These are phyloP conservation scores for Chlamydomonas incerta DNA, from an alignment of 139 green algal genomes.

Conservation along the genomic window DNA sequence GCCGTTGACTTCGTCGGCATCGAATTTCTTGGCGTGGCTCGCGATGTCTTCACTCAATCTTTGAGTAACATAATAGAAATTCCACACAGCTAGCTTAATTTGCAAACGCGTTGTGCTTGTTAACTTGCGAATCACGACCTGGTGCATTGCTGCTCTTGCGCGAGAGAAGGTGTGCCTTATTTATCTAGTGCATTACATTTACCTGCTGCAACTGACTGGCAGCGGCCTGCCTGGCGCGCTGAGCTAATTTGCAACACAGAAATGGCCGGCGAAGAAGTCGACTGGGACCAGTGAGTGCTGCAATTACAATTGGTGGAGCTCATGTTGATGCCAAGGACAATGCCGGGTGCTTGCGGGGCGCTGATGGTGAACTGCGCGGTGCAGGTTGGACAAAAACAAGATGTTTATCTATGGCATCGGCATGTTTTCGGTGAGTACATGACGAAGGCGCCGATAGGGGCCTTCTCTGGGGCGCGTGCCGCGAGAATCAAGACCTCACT, in stretches of 20 bases:
- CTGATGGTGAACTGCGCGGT: background rate
- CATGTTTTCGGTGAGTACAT: conserved; percentile 76
- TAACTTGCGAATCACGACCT: too few species aligned
- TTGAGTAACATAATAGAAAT: too few species aligned
- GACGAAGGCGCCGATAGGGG: too few species aligned
- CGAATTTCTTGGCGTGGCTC: too few species aligned
- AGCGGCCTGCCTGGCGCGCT: too few species aligned
- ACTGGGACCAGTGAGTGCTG: conserved; percentile 49
- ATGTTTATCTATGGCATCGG: conserved; percentile 88
- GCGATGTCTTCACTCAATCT: too few species aligned
- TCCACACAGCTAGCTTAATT: too few species aligned
- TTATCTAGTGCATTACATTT: background rate
- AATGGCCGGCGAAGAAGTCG: conserved; percentile 4
- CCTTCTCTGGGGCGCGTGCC: background rate
- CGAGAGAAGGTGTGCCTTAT: too few species aligned
- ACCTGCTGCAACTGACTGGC: background rate
- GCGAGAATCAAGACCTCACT: background rate
- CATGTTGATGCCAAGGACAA: background rate
- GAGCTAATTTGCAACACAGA: too few species aligned
- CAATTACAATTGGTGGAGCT: too few species aligned
- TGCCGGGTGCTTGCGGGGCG: background rate
- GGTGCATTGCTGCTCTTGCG: background rate
- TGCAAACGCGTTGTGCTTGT: too few species aligned
- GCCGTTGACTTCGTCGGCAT: too few species aligned
- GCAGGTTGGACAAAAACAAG: conserved; percentile 90